Evolutionary conservation across 2,329 filamentous ascomycete species (phyloP), one percentile per base, ranked within the genome.

Genomic region (Geosmithia putterillii): DNA sequence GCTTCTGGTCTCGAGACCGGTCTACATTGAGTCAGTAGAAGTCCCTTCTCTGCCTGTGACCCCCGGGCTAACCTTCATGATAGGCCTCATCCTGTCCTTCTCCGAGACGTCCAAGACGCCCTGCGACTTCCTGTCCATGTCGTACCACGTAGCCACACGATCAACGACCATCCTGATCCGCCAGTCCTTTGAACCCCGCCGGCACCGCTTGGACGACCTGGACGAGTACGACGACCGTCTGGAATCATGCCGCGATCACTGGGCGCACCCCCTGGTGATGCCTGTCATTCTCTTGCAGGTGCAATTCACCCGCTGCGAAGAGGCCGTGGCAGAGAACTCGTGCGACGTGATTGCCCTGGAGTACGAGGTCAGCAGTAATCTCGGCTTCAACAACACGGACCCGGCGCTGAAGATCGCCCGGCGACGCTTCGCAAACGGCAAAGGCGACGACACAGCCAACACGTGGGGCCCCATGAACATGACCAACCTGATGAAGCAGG

Each of bases 51-150:
- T 12, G 10, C 23, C 18, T n/a, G 2, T 41, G 22, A 18, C 21
- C 10, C 12, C n/a, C 17, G 21, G 28, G 23, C 47, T 54, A 20
- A 55, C 23, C 4, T 21, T 37, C 4, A 2, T 15, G 23, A 0
- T 15, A 65, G 63, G 63, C 47, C 50, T 70, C 34, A 64, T 69
- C 42, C 55, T 70, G 42, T 64, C 64, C 28, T 70, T 70, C 48
- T 67, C 66, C 3, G 58, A 59, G 19, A 62, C 64, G 43, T 63
- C 66, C 19, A 62, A 60, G 38, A 65, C 66, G 0, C 66, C 66
- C 0, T 69, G 65, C 40, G 66, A 70, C 50, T 70, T 69, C 47
- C 53, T 69, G 9, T 69, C 65, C 37, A 65, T 69, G 63, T 62
- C 64, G 4, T 69, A 69, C 51, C 57, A 61, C 43, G 50, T 70